These are phyloP conservation scores for Bjerkandera adusta DNA, from an alignment of 1,284 basidiomycete genomes.

Conservation along the genomic window DNA sequence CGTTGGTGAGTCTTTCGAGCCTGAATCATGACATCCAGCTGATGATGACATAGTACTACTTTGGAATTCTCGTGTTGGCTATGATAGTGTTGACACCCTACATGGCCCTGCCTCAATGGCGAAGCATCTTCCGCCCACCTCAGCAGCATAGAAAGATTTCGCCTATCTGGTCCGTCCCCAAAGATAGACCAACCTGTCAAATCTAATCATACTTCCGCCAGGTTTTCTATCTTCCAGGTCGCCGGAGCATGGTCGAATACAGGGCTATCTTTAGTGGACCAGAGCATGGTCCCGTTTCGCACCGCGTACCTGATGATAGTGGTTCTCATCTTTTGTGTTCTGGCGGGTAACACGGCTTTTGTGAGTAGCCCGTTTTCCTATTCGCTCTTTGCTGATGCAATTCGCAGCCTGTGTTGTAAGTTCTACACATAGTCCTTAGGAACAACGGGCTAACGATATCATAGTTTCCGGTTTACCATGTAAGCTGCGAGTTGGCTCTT, in stretches of 20 bases:
- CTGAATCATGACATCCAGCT: neutral
- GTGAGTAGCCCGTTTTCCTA: conserved; percentile 34
- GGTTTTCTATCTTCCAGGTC: conserved; percentile 61
- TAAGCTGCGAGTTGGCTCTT: conserved; percentile 12
- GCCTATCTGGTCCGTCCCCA: conserved; percentile 37
- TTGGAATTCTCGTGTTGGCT: conserved; percentile 62
- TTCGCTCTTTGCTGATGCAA: neutral
- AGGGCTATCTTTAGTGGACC: conserved; percentile 59
- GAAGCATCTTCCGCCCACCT: conserved; percentile 26
- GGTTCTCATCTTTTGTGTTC: conserved; percentile 43
- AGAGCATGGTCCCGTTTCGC: conserved; percentile 58
- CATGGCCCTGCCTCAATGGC: conserved; percentile 35
- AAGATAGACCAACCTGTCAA: too few relatives aligned
- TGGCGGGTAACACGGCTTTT: conserved; percentile 65
- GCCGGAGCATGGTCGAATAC: conserved; percentile 64
- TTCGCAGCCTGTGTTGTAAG: conserved; percentile 17
- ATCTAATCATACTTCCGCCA: conserved; percentile 5
- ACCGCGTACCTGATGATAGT: conserved; percentile 58
- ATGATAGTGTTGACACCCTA: conserved; percentile 60
- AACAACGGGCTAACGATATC: conserved; percentile 6
- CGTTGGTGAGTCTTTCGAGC: conserved; percentile 22
- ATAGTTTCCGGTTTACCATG: conserved; percentile 30
- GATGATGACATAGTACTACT: conserved; percentile 27
- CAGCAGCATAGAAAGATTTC: conserved; percentile 36
- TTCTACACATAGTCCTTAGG: conserved; percentile 1